Evolutionary conservation across 169 alveolate species (phyloP), one percentile per base, ranked within the genome.

Genomic region (Plasmodium cynomolgi): DNA sequence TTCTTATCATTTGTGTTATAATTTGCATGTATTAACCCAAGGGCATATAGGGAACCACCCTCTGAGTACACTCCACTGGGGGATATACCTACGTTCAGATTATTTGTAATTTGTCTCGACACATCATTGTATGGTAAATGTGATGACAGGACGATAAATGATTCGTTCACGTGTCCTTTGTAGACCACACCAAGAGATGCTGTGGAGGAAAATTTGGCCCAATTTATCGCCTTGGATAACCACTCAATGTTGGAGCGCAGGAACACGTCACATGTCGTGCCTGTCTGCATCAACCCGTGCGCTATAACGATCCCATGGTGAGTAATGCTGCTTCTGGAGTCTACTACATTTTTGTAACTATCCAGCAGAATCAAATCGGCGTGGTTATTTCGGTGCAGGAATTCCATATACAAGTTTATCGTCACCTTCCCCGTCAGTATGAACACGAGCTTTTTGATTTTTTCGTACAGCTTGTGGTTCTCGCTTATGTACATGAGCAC

Each of bases 151-250:
- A 91, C 96, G 39, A 77, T 92, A 58, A 95, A 95, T 23, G 83
- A 92, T 26, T 56, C 68, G 31, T 75, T 90, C 3, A 71, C 84
- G 50, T 73, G 96, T 23, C 98, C 98, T 97, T 97, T 97, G 94
- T 99, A 99, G 31, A 99, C 97, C 92, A 99, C 99, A 23, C 99
- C 99, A 50, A 99, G 93, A 6, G 99, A 98, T 6, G 99, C 99
- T 9, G 99, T 98, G 11, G 99, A 99, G 26, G 99, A 96, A 96
- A 99, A 99, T 95, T 99, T 97, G 44, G 99, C 98, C 99, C 99
- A 99, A 84, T 97, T 97, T 56, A 83, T 92, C 23, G 98, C 99
- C 82, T 98, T 98, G 26, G 99, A 98, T 79, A 99, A 98, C 99
- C 99, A 99, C 92, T 97, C 97, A 83, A 99, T 80, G 93, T 99